Base-by-base conservation (phyloP, 2,329 filamentous ascomycete genomes). In the Phialophora verrucosa region DNA sequence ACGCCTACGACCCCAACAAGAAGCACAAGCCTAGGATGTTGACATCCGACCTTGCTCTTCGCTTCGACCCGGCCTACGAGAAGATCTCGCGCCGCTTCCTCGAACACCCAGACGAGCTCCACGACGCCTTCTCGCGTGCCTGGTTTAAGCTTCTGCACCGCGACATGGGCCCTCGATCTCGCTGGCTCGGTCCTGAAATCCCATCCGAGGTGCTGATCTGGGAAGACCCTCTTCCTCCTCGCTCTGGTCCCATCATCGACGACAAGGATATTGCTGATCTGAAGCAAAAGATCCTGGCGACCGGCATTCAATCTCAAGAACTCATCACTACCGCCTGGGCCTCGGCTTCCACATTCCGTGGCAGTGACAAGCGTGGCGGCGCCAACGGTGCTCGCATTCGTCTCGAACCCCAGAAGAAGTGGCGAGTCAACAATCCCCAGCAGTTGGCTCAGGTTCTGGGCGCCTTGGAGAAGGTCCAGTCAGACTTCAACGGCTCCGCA, bases 131-230 rank as follows among this genome's bases (percentile, higher is more conserved):
- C 74, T 83, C 85, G 25, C 86, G 87, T 58, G 91, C 91, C 14
- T 93, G 91, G 91, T 93, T 91, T 86, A 93, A 93, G 86, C 85
- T 93, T 50, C 83, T 90, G 38, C 91, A 93, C 81, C 90, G 91
- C 80, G 91, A 93, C 76, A 85, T 93, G 80, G 91, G 91, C 17
- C 91, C 91, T 51, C 82, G 86, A 62, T 76, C 84, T 27, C 89
- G 89, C 75, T 93, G 90, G 83, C 74, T 92, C 55, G 91, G 91
- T 32, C 90, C 91, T 1, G 91, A 93, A 78, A 82, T 91, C 20
- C 90, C 91, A 56, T 81, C 83, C 61, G 89, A 93, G 82, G 81
- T 83, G 12, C 82, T 90, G n/a, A 74, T 87, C 73, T 93, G 91
- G 91, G 89, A 93, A 75, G 91, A 93, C 74, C 88, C 89, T 12